A percentile compares a stretch with the other conserved stretches of the same genome.
Evolutionary conservation across 2,329 filamentous ascomycete species (phyloP).

Genomic region (Huntiella decipiens): DNA sequence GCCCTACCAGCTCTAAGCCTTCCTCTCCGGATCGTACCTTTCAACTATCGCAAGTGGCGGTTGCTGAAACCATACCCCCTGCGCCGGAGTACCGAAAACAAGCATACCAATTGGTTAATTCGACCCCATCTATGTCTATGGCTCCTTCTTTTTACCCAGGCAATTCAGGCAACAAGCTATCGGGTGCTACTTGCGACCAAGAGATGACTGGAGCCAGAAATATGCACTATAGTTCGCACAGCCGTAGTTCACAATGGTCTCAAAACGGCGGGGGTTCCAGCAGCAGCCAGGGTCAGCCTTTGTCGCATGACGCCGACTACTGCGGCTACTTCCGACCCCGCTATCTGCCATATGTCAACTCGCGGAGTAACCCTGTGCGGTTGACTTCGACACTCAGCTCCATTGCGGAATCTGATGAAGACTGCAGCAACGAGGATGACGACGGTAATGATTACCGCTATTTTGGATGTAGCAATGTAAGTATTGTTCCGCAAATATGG

Average conservation of each 20-base stretch:
- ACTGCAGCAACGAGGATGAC: neutral
- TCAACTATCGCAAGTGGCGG: neutral
- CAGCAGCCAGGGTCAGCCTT: neutral
- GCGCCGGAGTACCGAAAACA: too few relatives aligned
- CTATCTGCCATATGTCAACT: slow-evolving; percentile 10
- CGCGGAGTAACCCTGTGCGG: slow-evolving; percentile 8
- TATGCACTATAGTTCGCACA: too few relatives aligned
- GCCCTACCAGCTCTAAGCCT: neutral
- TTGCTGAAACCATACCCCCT: too few relatives aligned
- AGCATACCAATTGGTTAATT: too few relatives aligned
- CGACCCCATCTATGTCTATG: too few relatives aligned
- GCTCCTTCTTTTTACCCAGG: too few relatives aligned
- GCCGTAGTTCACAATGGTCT: neutral
- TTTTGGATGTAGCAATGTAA: neutral
- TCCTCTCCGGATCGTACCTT: neutral
- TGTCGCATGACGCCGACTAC: neutral
- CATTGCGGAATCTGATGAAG: slow-evolving; percentile 10
- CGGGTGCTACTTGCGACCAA: too few relatives aligned
- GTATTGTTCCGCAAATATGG: neutral
- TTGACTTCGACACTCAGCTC: slow-evolving; percentile 8
- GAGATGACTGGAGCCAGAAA: too few relatives aligned
- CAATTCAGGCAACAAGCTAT: too few relatives aligned
- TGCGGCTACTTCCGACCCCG: slow-evolving; percentile 6
- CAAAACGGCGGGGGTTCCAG: neutral
- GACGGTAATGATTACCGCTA: neutral